Evolutionary conservation across 1,284 basidiomycete genomes (phyloP), one percentile per base, ranked within the genome.

Genomic region (Marasmius oreades): DNA sequence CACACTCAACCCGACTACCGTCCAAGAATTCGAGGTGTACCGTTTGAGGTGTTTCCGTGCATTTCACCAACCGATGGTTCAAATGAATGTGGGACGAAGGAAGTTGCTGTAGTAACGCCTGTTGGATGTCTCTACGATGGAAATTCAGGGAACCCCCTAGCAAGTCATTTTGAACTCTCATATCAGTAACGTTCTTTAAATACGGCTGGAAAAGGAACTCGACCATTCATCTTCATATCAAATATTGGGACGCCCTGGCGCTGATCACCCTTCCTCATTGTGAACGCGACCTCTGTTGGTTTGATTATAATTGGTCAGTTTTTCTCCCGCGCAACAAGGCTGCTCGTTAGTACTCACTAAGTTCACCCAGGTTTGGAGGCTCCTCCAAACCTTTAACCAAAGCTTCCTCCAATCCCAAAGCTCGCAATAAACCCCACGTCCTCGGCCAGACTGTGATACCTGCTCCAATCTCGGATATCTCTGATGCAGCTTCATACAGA

Each of bases 41-140:
- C 1, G 59, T 56, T 20, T 65, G 59, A 28, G 44, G 52, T 16
- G 57, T 55, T 33, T 76, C 71, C 11, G 56, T 61, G 60, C 76
- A 79, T 0, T 70, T 69, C 5, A 68, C 60, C 7, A 81, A 68
- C 33, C 73, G 74, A 58, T 77, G 78, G 12, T 66, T 66, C 3
- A 72, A 68, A 55, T 73, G 64, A 3, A 68, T 67, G 56, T 67
- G 72, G 14, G 63, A 66, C 2, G 67, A 51, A 2, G 70, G 60
- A 24, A 78, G 58, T 43, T 71, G 61, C 8, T 69, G 62, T 18
- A 77, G 64, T 31, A 80, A 61, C 23, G 72, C 65, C 14, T 64
- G 57, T 44, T 79, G 77, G 44, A 80, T 74, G 56, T 77, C 75
- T 6, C 74, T 70, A 31, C 79, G 75, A 61, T 78, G 78, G 57